phyloP scores from a whole-genome alignment of 83 land plant species.

The Picea abies region DNA sequence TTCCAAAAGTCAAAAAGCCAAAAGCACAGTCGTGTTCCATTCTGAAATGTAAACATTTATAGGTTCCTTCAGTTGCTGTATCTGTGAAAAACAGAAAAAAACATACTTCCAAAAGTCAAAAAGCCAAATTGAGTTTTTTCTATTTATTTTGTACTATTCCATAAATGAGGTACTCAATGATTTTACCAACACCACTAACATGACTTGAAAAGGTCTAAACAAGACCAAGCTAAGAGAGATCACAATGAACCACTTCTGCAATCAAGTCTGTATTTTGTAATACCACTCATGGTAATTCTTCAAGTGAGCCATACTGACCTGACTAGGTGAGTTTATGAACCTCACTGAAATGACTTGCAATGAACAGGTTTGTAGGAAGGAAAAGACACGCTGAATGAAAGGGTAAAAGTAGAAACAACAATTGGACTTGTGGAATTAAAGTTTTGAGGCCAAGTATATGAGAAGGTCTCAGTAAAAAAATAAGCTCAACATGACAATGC shows the following conservation, averaged over 20 bases:
- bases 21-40: conserved; percentile 79
- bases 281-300: not conserved
- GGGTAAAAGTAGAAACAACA: not conserved
- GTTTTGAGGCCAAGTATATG: conserved; percentile 1
- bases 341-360: conserved; percentile 1
- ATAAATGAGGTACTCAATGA: not conserved
- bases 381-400: not conserved
- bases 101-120: not conserved
- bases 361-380: not conserved
- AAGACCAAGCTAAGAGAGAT: not conserved
- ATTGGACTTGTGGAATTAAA: not conserved
- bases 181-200: not conserved
- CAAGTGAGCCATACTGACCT: not conserved
- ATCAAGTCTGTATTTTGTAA: not conserved
- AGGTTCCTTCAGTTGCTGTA: conserved; percentile 63
- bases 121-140: too few relatives aligned
- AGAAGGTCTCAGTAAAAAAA: not conserved
- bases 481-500: not conserved
- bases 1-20: not conserved
- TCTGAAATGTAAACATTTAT: conserved; percentile 56
- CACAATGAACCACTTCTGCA: not conserved
- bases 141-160: not conserved
- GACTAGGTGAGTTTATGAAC: not conserved
- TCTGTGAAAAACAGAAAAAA: conserved; percentile 36
- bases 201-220: not conserved